phyloP scores from a whole-genome alignment of 75 land plant species.

The Picea glauca region DNA sequence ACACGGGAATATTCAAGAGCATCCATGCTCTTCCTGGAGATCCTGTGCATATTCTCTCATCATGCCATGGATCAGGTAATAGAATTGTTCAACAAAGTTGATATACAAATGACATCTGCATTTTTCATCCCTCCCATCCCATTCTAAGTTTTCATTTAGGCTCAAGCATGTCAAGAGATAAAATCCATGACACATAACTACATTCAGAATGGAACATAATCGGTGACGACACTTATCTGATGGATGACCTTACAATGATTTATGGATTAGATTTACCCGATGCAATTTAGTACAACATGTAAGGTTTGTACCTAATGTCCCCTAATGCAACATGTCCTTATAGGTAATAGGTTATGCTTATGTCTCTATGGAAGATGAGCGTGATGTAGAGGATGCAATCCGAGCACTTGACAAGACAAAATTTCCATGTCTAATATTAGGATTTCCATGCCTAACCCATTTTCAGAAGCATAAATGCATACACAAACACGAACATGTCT shows the following conservation, averaged over 20 bases:
- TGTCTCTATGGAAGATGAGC: too few species aligned
- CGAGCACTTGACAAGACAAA: slow-evolving; percentile 65
- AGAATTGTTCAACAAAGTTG: slow-evolving; percentile 25
- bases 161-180: slow-evolving; percentile 16
- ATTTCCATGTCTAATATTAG: slow-evolving; percentile 18
- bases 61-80: too few species aligned
- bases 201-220: slow-evolving; percentile 23
- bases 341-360: neutral
- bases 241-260: slow-evolving; percentile 38
- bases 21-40: too few species aligned
- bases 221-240: slow-evolving; percentile 22
- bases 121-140: slow-evolving; percentile 25
- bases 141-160: slow-evolving; percentile 17
- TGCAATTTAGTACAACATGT: too few species aligned
- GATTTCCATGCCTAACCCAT: too few species aligned
- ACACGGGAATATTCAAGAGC: slow-evolving; percentile 50
- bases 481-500: too few species aligned
- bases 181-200: slow-evolving; percentile 8
- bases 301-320: too few species aligned
- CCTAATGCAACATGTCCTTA: neutral
- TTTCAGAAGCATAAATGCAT: too few species aligned
- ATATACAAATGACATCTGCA: slow-evolving; percentile 14
- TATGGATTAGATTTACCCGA: slow-evolving; percentile 14
- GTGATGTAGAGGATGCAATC: slow-evolving; percentile 1
- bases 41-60: too few species aligned